Conservation (phyloP, 2,329 filamentous ascomycete species). For the Sarocladium brachiariae region DNA sequence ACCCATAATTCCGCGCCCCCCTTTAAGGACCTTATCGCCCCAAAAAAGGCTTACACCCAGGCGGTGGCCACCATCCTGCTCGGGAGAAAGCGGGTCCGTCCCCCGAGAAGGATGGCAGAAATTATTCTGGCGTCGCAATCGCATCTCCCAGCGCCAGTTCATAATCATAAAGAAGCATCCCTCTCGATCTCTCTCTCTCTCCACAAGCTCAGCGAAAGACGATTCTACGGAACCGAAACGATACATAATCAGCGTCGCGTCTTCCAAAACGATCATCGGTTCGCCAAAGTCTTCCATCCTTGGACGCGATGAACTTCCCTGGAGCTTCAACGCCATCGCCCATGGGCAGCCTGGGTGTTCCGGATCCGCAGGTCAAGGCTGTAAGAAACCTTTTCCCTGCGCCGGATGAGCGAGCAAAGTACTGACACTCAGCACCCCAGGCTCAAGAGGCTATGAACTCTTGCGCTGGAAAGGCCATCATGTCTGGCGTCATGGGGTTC, state of each 20-base stretch:
- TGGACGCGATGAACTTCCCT: constrained; percentile 30
- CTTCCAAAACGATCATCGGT: no score
- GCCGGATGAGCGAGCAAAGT: not conserved
- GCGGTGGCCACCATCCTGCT: not conserved
- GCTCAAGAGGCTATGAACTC: constrained; percentile 86
- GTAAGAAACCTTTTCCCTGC: constrained; percentile 24
- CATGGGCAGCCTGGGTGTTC: constrained; percentile 19
- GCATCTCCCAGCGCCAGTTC: not conserved
- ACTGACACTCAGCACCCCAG: constrained; percentile 33
- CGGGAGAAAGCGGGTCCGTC: constrained; percentile 6
- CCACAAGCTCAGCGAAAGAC: no score
- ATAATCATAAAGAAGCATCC: no score
- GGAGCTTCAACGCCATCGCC: constrained; percentile 16
- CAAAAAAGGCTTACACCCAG: no score
- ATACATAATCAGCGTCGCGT: no score
- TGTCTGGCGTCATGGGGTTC: constrained; percentile 91
- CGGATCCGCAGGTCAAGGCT: constrained; percentile 46
- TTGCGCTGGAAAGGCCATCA: constrained; percentile 78
- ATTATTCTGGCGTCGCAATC: constrained; percentile 4
- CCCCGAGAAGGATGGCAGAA: not conserved
- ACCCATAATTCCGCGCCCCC: not conserved
- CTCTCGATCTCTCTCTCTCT: no score
- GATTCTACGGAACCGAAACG: not conserved
- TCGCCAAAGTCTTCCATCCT: no score
- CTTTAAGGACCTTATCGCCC: no score